Evolutionary conservation across 768 basidiomycete species (phyloP), one percentile per base, ranked within the genome.

Genomic region (Trametes villosa): DNA sequence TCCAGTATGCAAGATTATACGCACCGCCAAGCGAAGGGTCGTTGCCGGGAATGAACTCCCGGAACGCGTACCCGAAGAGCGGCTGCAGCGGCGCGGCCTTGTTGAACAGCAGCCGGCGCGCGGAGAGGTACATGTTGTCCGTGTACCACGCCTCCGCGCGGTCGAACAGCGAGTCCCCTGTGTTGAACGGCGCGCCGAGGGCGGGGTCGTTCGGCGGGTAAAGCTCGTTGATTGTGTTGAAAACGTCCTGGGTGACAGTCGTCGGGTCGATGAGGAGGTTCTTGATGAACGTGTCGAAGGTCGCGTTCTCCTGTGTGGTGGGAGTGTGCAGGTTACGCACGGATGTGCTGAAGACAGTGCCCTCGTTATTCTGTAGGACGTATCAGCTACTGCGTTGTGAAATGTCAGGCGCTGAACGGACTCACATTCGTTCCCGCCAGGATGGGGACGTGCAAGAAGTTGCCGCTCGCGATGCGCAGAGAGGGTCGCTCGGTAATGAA

Each of bases 151-250:
- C 75, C 45, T 71, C 80, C 0, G 77, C 81, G 45, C 85, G 70
- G 64, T 87, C 85, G 55, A 83, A 87, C 8, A 87, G 72, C 9
- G 80, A 81, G 67, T 87, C 83, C 0, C 86, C 85, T 0, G 83
- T 87, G 57, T 82, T 80, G 73, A 84, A 86, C 0, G 79, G 77
- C 0, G 79, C 80, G 3, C 84, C 83, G 4, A 78, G 68, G 2
- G 75, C 66, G 2, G 78, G 72, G 51, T 82, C 79, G 50, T 85
- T 80, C 0, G 80, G 79, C 0, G 83, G 82, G 70, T 76, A 87
- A 11, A 81, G 59, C 0, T 54, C 40, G 31, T 78, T 66, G 36
- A 83, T 76, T 2, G 74, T 67, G 30, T 76, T 61, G 2, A 84
- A 59, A n/a, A 80, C 72, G 57, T 78, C 75, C 15, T 65, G 56